Percentiles rank a stretch among this genome's conserved stretches.
Conservation (phyloP, 1,139 yeast genomes). For the Cylindricascospora bacillispora region DNA sequence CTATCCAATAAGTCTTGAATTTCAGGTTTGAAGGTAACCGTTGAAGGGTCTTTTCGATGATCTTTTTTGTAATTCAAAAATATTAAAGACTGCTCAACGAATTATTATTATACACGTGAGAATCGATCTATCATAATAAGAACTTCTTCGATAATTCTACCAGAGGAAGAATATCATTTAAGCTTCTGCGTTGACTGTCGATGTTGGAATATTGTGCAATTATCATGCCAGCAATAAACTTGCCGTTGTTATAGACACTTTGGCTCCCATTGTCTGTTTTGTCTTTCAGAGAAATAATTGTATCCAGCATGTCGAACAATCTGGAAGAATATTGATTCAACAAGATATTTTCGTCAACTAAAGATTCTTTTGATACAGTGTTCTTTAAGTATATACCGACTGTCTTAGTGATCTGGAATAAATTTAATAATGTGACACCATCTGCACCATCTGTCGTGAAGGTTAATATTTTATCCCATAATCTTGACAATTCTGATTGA, state of each 20-base stretch:
- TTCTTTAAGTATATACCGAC: constrained; percentile 18
- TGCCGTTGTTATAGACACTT: constrained; percentile 20
- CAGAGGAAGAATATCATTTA: no score
- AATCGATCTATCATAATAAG: no score
- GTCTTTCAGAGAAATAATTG: constrained; percentile 9
- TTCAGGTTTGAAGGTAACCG: no score
- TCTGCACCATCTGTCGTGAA: constrained; percentile 8
- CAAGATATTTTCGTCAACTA: constrained; percentile 4
- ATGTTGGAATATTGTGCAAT: no score
- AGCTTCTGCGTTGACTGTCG: no score
- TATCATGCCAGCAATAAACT: constrained; percentile 20
- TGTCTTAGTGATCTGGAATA: constrained; percentile 23
- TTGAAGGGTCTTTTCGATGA: no score
- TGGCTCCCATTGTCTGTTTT: constrained; percentile 14
- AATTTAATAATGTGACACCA: constrained; percentile 9
- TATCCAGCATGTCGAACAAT: constrained; percentile 8
- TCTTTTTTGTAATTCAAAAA: no score
- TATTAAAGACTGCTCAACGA: no score
- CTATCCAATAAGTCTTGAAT: no score
- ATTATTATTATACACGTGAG: no score
- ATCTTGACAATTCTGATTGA: constrained; percentile 3
- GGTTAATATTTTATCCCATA: constrained; percentile 15
- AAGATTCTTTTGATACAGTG: constrained; percentile 1
- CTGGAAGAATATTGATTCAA: constrained; percentile 4
- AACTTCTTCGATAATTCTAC: no score